A percentile compares a stretch with the other conserved stretches of the same genome.
phyloP scores from a whole-genome alignment of 192 early-diverging fungal species.

The Podila minutissima region DNA sequence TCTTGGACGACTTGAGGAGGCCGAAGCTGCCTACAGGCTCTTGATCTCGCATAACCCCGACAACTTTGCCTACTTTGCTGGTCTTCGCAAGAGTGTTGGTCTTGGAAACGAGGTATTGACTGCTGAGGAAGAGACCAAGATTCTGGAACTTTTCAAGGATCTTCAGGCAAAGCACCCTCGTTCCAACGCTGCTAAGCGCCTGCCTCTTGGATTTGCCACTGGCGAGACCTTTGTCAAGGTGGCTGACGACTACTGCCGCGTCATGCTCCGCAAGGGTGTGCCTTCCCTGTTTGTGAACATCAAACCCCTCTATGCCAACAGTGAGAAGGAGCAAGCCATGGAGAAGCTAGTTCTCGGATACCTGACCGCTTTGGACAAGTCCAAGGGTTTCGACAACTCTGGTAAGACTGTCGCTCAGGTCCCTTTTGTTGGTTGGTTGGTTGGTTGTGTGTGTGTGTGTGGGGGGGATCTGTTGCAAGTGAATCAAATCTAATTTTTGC shows the following conservation, averaged over 20 bases:
- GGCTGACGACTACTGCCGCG: constrained; percentile 74
- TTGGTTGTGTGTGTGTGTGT: too few species aligned
- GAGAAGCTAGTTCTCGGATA: constrained; percentile 77
- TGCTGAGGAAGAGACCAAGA: constrained; percentile 41
- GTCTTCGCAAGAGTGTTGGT: constrained; percentile 65
- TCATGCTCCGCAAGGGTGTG: constrained; percentile 89
- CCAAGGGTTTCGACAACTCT: constrained; percentile 55
- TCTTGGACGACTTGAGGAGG: constrained; percentile 71
- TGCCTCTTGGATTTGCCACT: constrained; percentile 79
- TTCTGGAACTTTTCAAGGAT: constrained; percentile 31
- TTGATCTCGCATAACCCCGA: constrained; percentile 89
- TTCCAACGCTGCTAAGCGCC: constrained; percentile 81
- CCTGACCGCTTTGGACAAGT: constrained; percentile 55
- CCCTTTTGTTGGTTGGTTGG: not conserved
- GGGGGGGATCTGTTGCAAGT: not conserved
- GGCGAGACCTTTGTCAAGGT: constrained; percentile 70
- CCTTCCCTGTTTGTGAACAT: constrained; percentile 91
- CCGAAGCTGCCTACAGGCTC: constrained; percentile 77
- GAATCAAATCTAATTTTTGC: not conserved
- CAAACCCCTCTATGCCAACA: constrained; percentile 74
- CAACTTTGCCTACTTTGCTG: constrained; percentile 74
- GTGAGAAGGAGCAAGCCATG: constrained; percentile 74
- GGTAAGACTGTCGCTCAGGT: constrained; percentile 14
- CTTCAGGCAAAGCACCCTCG: constrained; percentile 78
- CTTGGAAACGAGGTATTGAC: constrained; percentile 43